These are phyloP conservation scores for Collybia sp. DNA, from an alignment of 768 basidiomycete species.

Conservation along the genomic window DNA sequence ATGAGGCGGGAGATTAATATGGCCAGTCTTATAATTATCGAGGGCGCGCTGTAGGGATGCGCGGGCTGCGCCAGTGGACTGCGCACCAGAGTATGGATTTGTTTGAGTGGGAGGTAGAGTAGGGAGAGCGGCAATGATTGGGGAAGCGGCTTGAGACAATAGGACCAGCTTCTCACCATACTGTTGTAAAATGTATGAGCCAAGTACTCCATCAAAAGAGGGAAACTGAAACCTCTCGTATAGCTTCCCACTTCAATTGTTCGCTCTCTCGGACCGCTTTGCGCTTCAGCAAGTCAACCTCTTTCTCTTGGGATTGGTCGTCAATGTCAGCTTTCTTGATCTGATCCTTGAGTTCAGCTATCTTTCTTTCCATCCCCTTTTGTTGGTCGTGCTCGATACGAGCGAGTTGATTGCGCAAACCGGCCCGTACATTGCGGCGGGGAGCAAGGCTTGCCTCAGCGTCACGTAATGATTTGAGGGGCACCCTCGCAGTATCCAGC, in stretches of 20 bases:
- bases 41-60: slow-evolving; percentile 75
- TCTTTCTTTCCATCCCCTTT: slow-evolving; percentile 59
- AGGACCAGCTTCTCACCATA: slow-evolving; percentile 79
- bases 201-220: too few species aligned
- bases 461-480: slow-evolving; percentile 69
- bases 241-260: slow-evolving; percentile 71
- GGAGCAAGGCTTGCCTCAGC: slow-evolving; percentile 60
- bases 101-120: slow-evolving; percentile 54
- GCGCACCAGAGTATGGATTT: slow-evolving; percentile 56
- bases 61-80: slow-evolving; percentile 63
- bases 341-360: slow-evolving; percentile 67
- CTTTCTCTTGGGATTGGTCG: slow-evolving; percentile 63
- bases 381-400: slow-evolving; percentile 65
- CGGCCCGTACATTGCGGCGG: slow-evolving; percentile 55
- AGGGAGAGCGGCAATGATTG: slow-evolving; percentile 61
- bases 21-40: slow-evolving; percentile 73
- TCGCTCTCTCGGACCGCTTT: slow-evolving; percentile 77
- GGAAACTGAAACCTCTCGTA: slow-evolving; percentile 56
- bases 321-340: slow-evolving; percentile 61
- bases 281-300: slow-evolving; percentile 67
- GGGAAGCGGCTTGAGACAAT: slow-evolving; percentile 63
- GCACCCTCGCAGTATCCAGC: slow-evolving; percentile 57
- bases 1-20: slow-evolving; percentile 46
- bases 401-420: slow-evolving; percentile 54
- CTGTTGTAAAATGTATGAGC: slow-evolving; percentile 26